Base-by-base conservation (phyloP, 2,329 filamentous ascomycete species). In the Phaeophleospora eucalypticola region DNA sequence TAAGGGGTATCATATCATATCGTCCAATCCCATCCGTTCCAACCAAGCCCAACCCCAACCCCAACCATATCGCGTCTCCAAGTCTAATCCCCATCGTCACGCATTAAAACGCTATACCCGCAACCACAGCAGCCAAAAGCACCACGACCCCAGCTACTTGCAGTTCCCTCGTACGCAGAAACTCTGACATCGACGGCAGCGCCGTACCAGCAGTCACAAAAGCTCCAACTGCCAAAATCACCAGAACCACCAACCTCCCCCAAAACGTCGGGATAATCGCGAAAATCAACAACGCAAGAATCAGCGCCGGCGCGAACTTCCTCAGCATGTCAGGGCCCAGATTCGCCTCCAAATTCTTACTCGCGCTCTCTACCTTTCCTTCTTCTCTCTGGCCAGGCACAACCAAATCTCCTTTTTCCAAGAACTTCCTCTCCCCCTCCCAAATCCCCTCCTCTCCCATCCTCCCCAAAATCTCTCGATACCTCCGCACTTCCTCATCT, bases 401-500 rank as follows among this genome's bases (percentile, higher is more conserved):
- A 41, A 85, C 63, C 10, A 86, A 71, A 53, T 85, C 82, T 4
- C 76, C 67, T 10, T 68, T 62, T 3, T 69, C 65, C 19, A 87
- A 72, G 57, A 86, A 86, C 3, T 71, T 71, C 2, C 75, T 73
- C 63, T 89, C 85, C 7, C 68, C 60, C 34, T 81, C 73, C 32
- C 77, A 76, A 38, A 88, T n/a, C n/a, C n/a, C n/a, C n/a, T n/a
- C 76, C 4, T 79, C 76, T 24, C 70, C 69, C 48, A 77, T 73
- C 9, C 66, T 71, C 6, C 70, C 65, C 36, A 86, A 76, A 66
- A 81, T 87, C 4, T 66, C 57, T 35, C 75, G 76, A 58, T 82
- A 83, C 1, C 65, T 65, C 12, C 69, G 63, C 15, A 82, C 68
- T 41, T 87, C 81, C 8, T 71, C 65, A 3, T 68, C 58, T 0